Conservation (phyloP, 208 protist species). For the Phytomonas sp. region DNA sequence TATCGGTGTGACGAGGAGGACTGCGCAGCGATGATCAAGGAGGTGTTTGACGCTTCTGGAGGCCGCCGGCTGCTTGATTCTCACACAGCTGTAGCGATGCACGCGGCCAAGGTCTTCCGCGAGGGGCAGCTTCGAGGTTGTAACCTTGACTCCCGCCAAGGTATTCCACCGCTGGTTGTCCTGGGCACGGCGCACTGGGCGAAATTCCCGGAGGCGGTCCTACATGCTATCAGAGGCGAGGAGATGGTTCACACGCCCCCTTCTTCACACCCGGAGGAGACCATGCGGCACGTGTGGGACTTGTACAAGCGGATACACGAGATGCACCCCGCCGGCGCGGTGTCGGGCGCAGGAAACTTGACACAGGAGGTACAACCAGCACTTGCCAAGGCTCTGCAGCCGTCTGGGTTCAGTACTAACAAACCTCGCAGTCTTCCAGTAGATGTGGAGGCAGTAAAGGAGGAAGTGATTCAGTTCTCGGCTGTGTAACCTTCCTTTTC, state of each 20-base stretch:
- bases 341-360: slow-evolving; percentile 9
- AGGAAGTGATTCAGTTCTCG: not conserved
- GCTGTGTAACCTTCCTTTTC: not conserved
- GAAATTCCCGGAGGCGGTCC: slow-evolving; percentile 76
- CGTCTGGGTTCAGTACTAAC: slow-evolving; percentile 13
- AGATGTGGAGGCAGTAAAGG: not conserved
- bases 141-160: slow-evolving; percentile 16
- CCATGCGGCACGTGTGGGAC: slow-evolving; percentile 14
- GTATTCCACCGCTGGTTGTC: slow-evolving; percentile 45
- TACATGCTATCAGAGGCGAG: slow-evolving; percentile 58
- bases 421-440: not conserved
- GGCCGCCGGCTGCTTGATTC: slow-evolving; percentile 65
- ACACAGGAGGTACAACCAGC: slow-evolving; percentile 35
- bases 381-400: slow-evolving; percentile 23
- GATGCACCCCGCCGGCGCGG: not conserved
- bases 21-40: slow-evolving; percentile 69
- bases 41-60: slow-evolving; percentile 37
- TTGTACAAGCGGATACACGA: slow-evolving; percentile 21
- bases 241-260: slow-evolving; percentile 10
- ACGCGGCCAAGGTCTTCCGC: slow-evolving; percentile 53
- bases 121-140: slow-evolving; percentile 21
- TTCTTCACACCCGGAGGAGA: not conserved
- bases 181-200: slow-evolving; percentile 82
- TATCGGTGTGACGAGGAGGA: slow-evolving; percentile 65
- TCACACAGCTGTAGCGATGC: slow-evolving; percentile 79